Conservation (phyloP, 805 yeast species). For the Komagataella phaffii region DNA sequence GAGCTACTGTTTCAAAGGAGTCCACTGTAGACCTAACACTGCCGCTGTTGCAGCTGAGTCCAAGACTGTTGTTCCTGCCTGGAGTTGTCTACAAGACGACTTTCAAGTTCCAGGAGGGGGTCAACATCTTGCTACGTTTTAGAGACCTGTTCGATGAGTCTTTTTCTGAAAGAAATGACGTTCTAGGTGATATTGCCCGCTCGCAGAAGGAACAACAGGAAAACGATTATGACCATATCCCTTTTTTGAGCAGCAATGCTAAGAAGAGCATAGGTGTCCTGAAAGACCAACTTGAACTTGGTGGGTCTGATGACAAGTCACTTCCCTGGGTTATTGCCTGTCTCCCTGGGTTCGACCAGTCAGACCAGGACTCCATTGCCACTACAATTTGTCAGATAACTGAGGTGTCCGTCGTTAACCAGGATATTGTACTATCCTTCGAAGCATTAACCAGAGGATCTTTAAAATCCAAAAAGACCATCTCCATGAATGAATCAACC, state of each 20-base stretch:
- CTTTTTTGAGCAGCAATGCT: neutral
- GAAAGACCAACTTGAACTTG: neutral
- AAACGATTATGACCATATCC: conserved; percentile 1
- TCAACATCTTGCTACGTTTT: conserved; percentile 29
- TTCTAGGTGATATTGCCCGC: neutral
- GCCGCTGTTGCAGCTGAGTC: conserved; percentile 10
- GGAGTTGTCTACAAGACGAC: conserved; percentile 51
- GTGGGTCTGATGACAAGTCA: neutral
- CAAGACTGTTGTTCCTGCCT: conserved; percentile 35
- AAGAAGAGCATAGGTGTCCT: neutral
- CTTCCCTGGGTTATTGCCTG: conserved; percentile 11
- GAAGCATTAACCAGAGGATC: conserved; percentile 35
- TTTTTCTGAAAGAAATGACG: conserved; percentile 6
- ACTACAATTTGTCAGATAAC: conserved; percentile 32
- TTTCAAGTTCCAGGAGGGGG: conserved; percentile 31
- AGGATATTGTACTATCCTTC: conserved; percentile 29
- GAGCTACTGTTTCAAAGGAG: neutral
- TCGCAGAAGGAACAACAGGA: conserved; percentile 4
- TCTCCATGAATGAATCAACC: neutral
- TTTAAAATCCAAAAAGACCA: conserved; percentile 2
- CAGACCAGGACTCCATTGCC: conserved; percentile 5
- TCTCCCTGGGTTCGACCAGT: conserved; percentile 10
- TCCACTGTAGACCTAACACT: conserved; percentile 5
- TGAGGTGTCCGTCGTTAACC: conserved; percentile 30
- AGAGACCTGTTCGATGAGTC: neutral